Percentiles rank a stretch among this genome's conserved stretches.
These are phyloP conservation scores for Endogone sp. DNA, from an alignment of 192 early-diverging fungal genomes.

Conservation along the genomic window DNA sequence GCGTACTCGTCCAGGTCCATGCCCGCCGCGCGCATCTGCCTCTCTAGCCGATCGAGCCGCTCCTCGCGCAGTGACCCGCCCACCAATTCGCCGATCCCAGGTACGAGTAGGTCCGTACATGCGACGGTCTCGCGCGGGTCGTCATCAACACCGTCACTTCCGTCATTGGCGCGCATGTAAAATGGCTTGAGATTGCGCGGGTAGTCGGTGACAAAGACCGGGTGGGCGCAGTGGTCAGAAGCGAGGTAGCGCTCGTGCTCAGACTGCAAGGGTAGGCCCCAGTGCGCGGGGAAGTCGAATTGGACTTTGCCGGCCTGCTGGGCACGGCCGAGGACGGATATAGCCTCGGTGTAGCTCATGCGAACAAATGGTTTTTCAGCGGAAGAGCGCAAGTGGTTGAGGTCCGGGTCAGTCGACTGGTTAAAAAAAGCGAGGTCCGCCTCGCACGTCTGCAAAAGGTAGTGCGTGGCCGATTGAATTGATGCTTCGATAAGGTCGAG, in stretches of 20 bases:
- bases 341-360: conserved; percentile 77
- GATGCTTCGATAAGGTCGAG: conserved; percentile 67
- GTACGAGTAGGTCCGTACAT: conserved; percentile 80
- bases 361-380: conserved; percentile 56
- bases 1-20: conserved; percentile 65
- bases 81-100: conserved; percentile 78
- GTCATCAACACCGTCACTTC: conserved; percentile 8
- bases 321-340: conserved; percentile 57
- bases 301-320: conserved; percentile 30
- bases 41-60: conserved; percentile 44
- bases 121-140: conserved; percentile 62
- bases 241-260: conserved; percentile 88
- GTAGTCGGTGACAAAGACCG: conserved; percentile 92
- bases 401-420: conserved; percentile 46
- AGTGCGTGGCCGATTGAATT: conserved; percentile 50
- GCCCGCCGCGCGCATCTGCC: conserved; percentile 46
- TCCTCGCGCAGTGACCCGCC: conserved; percentile 86
- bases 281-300: conserved; percentile 64
- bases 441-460: conserved; percentile 47
- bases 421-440: conserved; percentile 61
- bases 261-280: conserved; percentile 72
- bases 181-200: conserved; percentile 79
- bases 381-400: conserved; percentile 30
- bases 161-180: conserved; percentile 73
- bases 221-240: conserved; percentile 53